Base-by-base conservation (phyloP, 805 yeast genomes). In the Metschnikowia corniflorae region DNA sequence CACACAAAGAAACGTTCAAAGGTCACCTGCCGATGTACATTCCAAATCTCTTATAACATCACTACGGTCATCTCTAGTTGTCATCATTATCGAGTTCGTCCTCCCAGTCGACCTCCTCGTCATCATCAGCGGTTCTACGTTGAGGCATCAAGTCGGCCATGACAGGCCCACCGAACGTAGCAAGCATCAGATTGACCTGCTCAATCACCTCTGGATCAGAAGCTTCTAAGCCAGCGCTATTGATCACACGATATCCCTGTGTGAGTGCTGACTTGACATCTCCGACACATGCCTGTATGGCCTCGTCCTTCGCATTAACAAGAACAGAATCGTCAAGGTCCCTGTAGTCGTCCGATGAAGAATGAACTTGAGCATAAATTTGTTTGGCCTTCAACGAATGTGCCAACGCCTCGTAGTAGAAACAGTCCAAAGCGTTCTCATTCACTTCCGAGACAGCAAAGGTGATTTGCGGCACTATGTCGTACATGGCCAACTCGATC, bases 371-470 rank as follows among this genome's bases (percentile, higher is more conserved):
- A 12, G 43, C 42, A 27, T 42, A 44, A 10, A 51, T 23, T 40
- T 49, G 50, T 37, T 64, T 65, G 16, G 67, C 68, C 33, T 47
- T 50, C 39, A 84, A 61, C 44, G 78, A 57, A 52, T 80, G 71
- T 0, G 93, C 78, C 51, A 89, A 77, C 0, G 93, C 94, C 53
- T 86, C 94, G 46, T 88, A 64, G 57, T 93, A 93, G 54, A 75
- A 83, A 26, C 82, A 73, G 52, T 93, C 97, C 39, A 86, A 68
- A 43, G 86, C 78, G 50, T 80, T 82, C 50, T 91, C 97, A 61
- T 91, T 88, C 30, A 91, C 75, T 42, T 84, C 91, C 50, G 82
- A 81, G 13, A 82, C 70, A 17, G 73, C 71, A 13, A 72, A 63
- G 9, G 87, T 70, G n/a, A 87, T 78, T n/a, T 74, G 71, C 3